These are phyloP conservation scores for Nidula niveotomentosa DNA, from an alignment of 1,284 basidiomycete genomes.

Conservation along the genomic window DNA sequence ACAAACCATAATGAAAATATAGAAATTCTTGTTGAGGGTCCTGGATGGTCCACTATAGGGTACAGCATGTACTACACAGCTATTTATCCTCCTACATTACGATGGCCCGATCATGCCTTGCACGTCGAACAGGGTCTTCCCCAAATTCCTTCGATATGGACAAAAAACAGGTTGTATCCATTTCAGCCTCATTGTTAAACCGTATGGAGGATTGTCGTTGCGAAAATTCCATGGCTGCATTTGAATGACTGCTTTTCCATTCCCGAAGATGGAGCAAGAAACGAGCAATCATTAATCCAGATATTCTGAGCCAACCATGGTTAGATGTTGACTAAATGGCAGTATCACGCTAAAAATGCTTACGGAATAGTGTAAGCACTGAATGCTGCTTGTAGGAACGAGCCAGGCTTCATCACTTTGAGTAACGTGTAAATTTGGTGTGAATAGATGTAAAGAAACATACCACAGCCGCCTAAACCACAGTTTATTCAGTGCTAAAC, in stretches of 20 bases:
- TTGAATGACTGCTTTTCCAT: constrained; percentile 10
- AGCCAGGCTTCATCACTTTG: constrained; percentile 2
- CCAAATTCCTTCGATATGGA: constrained; percentile 4
- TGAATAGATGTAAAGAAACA: neutral
- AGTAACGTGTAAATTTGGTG: neutral
- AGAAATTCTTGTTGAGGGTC: no score
- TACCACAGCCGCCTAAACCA: neutral
- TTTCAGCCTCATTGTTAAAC: neutral
- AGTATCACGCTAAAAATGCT: neutral
- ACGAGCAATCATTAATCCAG: constrained; percentile 16
- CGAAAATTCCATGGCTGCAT: neutral
- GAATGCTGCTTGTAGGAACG: constrained; percentile 13
- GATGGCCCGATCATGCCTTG: neutral
- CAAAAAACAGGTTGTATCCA: neutral
- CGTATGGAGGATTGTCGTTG: neutral
- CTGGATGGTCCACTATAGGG: no score
- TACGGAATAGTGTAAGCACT: constrained; percentile 18
- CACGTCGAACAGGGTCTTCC: constrained; percentile 3
- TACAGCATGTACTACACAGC: no score
- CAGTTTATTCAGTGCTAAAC: constrained; percentile 4
- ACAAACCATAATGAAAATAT: no score
- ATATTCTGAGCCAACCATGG: constrained; percentile 9
- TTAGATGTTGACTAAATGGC: neutral
- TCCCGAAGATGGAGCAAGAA: constrained; percentile 17
- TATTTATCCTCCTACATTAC: no score